Conservation (phyloP, 768 basidiomycete genomes). For the Ephemerocybe angulata region DNA sequence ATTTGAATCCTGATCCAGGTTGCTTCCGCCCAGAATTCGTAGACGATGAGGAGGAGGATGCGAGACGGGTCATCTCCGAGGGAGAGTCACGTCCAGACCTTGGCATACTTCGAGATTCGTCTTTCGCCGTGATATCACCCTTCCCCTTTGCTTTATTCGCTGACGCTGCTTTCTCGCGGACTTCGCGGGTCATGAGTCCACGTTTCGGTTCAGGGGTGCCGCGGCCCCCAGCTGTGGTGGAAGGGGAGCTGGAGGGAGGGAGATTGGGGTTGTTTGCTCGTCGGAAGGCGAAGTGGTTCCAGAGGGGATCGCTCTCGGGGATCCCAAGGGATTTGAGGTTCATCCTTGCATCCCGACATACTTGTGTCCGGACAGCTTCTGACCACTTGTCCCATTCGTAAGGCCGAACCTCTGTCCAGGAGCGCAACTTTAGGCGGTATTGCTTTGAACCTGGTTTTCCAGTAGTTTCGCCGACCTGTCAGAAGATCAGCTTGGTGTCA, state of each 20-base stretch:
- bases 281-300: conserved; percentile 48
- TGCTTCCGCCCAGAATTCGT: conserved; percentile 3
- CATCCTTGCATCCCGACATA: conserved; percentile 51
- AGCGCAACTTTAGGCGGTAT: conserved; percentile 52
- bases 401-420: conserved; percentile 71
- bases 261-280: conserved; percentile 10
- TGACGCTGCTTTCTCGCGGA: conserved; percentile 41
- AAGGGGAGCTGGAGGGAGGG: not conserved
- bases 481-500: not conserved
- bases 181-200: conserved; percentile 42
- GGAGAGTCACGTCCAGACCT: conserved; percentile 15
- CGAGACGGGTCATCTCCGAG: not conserved
- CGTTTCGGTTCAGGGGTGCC: conserved; percentile 35
- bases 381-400: conserved; percentile 54
- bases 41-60: conserved; percentile 4
- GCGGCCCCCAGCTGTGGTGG: conserved; percentile 2
- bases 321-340: conserved; percentile 50
- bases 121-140: conserved; percentile 43
- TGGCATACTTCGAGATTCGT: conserved; percentile 38
- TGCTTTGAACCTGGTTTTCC: conserved; percentile 25
- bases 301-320: conserved; percentile 57
- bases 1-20: conserved; percentile 14
- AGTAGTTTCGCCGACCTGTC: conserved; percentile 52
- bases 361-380: conserved; percentile 41
- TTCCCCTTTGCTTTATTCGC: conserved; percentile 38